phyloP scores from a whole-genome alignment of 2,329 filamentous ascomycete genomes.

The Ceratocystis harringtonii region DNA sequence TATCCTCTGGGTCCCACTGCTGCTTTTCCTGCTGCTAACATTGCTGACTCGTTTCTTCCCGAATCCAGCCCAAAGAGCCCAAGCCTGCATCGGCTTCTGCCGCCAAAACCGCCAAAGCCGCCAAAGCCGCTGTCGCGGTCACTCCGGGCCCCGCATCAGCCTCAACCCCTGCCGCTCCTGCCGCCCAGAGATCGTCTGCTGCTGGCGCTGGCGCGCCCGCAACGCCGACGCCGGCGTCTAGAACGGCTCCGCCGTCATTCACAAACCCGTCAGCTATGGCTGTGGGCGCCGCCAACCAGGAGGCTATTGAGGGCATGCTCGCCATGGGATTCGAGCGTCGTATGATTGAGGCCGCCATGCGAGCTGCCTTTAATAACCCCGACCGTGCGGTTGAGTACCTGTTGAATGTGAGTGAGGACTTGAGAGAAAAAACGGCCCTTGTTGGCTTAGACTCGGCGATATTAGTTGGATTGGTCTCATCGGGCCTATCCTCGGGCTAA shows the following conservation, averaged over 20 bases:
- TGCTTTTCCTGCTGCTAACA: neutral
- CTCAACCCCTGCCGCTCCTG: conserved; percentile 36
- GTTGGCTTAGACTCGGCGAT: too few relatives aligned
- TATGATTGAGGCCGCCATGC: conserved; percentile 86
- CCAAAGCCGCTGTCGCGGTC: conserved; percentile 44
- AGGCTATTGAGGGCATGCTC: conserved; percentile 84
- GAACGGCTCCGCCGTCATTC: conserved; percentile 33
- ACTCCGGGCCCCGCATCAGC: conserved; percentile 43
- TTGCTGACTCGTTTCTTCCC: neutral
- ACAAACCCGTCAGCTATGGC: conserved; percentile 70
- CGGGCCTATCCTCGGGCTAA: too few relatives aligned
- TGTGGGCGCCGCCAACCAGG: conserved; percentile 67
- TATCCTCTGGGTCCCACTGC: neutral
- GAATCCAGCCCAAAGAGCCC: conserved; percentile 42
- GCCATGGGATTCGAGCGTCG: conserved; percentile 86
- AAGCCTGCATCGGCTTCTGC: conserved; percentile 49
- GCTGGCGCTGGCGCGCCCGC: conserved; percentile 36
- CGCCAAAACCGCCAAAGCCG: conserved; percentile 35
- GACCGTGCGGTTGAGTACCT: conserved; percentile 96
- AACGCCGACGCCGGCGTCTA: conserved; percentile 38
- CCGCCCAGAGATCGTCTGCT: conserved; percentile 35
- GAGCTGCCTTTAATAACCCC: conserved; percentile 91
- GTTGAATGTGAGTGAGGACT: conserved; percentile 48
- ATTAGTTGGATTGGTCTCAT: too few relatives aligned
- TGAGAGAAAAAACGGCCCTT: too few relatives aligned